These are phyloP conservation scores for Allantophomopsis lycopodina DNA, from an alignment of 2,329 filamentous ascomycete species.

Conservation along the genomic window DNA sequence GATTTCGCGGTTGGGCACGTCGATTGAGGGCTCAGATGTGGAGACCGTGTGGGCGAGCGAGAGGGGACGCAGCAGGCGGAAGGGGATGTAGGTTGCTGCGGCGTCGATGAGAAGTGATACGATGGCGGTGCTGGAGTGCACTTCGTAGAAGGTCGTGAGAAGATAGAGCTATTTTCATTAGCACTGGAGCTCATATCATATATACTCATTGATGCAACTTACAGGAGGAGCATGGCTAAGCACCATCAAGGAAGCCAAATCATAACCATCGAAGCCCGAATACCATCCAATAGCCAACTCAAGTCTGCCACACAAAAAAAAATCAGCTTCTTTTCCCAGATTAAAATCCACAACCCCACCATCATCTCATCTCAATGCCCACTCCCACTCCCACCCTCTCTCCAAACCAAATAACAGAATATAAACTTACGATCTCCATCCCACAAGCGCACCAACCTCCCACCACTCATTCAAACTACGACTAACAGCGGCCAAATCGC, in stretches of 20 bases:
- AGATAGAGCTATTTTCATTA: slow-evolving; percentile 46
- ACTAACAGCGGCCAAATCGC: slow-evolving; percentile 54
- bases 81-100: slow-evolving; percentile 56
- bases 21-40: slow-evolving; percentile 19
- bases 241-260: slow-evolving; percentile 50
- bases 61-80: slow-evolving; percentile 57
- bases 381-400: background rate
- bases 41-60: slow-evolving; percentile 48
- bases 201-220: slow-evolving; percentile 15
- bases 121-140: slow-evolving; percentile 46
- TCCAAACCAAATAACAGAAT: background rate
- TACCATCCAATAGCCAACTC: slow-evolving; percentile 65
- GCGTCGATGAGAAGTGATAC: slow-evolving; percentile 55
- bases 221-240: slow-evolving; percentile 64
- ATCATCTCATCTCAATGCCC: slow-evolving; percentile 27
- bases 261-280: slow-evolving; percentile 59
- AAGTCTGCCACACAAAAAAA: slow-evolving; percentile 32
- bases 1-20: slow-evolving; percentile 48
- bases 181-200: background rate
- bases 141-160: slow-evolving; percentile 62
- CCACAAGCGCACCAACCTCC: slow-evolving; percentile 39
- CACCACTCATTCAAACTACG: slow-evolving; percentile 46
- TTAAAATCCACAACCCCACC: background rate
- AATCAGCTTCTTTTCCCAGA: slow-evolving; percentile 2
- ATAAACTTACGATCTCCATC: slow-evolving; percentile 39